Percentiles rank a stretch among this genome's conserved stretches.
phyloP scores from a whole-genome alignment of 441 rosid genomes.

The Gossypium gossypioides region DNA sequence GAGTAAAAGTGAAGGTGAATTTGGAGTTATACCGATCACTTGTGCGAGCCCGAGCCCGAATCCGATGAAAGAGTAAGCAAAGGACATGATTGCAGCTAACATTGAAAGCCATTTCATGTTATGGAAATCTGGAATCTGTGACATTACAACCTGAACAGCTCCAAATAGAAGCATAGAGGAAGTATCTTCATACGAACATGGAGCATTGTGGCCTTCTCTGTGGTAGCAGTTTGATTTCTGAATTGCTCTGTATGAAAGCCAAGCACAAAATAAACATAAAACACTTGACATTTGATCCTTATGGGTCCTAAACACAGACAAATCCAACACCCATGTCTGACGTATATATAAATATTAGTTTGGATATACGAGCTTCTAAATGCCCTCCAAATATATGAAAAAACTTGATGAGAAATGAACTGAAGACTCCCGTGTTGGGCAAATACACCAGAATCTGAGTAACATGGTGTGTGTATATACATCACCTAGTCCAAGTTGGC shows the following conservation, averaged over 20 bases:
- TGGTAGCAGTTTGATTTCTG: conserved; percentile 46
- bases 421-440: no score
- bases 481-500: background rate
- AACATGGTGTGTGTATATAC: background rate
- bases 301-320: background rate
- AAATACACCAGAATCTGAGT: background rate
- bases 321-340: background rate
- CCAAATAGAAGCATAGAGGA: conserved; percentile 45
- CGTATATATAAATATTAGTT: no score
- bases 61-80: conserved; percentile 45
- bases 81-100: conserved; percentile 57
- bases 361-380: no score
- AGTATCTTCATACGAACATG: conserved; percentile 28
- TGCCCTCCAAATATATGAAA: no score
- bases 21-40: conserved; percentile 36
- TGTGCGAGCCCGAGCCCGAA: conserved; percentile 49
- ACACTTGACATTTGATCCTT: background rate
- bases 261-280: background rate
- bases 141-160: conserved; percentile 34
- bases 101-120: conserved; percentile 51
- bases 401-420: no score
- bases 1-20: background rate
- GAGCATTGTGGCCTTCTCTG: conserved; percentile 37
- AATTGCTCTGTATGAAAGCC: conserved; percentile 39
- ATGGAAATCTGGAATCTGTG: conserved; percentile 52